Base-by-base conservation (phyloP, 495 filamentous ascomycete genomes). In the Penicillium taxi region DNA sequence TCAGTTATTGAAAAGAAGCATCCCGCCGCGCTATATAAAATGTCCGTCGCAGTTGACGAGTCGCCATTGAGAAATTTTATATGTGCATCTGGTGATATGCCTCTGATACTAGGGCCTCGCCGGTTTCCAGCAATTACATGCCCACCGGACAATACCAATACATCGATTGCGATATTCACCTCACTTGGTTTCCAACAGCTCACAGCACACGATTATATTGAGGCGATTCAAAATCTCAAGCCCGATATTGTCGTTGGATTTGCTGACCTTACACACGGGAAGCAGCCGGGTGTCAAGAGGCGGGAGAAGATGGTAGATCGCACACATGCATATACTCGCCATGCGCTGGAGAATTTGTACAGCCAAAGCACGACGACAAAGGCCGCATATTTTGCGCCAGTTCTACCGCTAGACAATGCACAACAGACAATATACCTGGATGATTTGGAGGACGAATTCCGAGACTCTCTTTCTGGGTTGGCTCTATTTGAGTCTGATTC, bases 231-330 rank as follows among this genome's bases (percentile, higher is more conserved):
- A 32, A 72, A 64, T 25, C 61, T 96, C 12, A 66, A 64, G 7
- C 87, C 93, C 0, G 91, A 96, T 61, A 82, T 95, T 33, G 75
- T 78, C 23, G 70, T 98, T 16, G 79, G 77, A 1, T 60, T 94
- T 33, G 79, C 79, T 11, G 91, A 98, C 59, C 61, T 95, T 17
- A 73, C 81, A 1, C 66, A 76, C 34, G 67, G 74, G 0, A 55
- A 67, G 16, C 37, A 47, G 2, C 76, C 85, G 0, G 80, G 81
- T 8, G 59, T 67, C 17, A 91, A 87, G 46, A 66, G 88, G 22
- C 72, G 75, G 13, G 73, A 74, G 6, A 88, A 84, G 56, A 96
- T 96, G 83, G 80, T 76, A 3, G 86, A 93, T 46, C 66, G 91
- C 32, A 93, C 86, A 0, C 79, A 84, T 47, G 64, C 67, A 8